Evolutionary conservation across 805 yeast species (phyloP), one percentile per base, ranked within the genome.

Genomic region (Yamadazyma paraphyllophila): DNA sequence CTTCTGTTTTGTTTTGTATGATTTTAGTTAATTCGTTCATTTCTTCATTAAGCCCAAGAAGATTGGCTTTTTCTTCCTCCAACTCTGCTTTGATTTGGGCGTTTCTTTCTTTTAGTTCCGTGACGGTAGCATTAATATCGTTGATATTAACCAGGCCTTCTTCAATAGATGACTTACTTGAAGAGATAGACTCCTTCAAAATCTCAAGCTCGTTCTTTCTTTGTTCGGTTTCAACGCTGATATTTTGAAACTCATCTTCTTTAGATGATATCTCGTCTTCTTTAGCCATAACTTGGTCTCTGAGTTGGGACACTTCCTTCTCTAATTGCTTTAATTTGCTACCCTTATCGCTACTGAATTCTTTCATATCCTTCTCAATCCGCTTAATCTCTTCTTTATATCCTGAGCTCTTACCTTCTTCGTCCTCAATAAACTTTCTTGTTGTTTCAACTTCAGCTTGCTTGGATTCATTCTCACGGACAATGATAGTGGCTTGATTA

Each of bases 261-360:
- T 73, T 71, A 1, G 63, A 57, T 17, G 77, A 78, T 16, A 81
- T 63, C 2, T 58, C 62, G 1, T 54, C 53, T 42, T 79, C 81
- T 38, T 74, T 64, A 6, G 57, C 50, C 0, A 68, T 57, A 4
- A 85, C 61, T 7, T 57, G 51, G 9, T 59, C 56, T 43, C 62
- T 60, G 39, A 71, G 54, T 26, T 48, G 37, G n/a, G 48, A 48
- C 17, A 85, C 72, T 49, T 85, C 89, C 4, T 56, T 49, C 51
- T 79, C 76, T 35, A 86, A 66, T 55, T 85, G 80, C 40, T 79
- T 80, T 48, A 95, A 71, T 61, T 92, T 95, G 1, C 84, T 77
- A 1, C 91, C 88, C 54, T 90, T 91, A 61, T 95, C 85, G 36
- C 69, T 69, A 48, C 78, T 80, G 60, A 90, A 92, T 56, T 94